Percentiles rank a stretch among this genome's conserved stretches.
These are phyloP conservation scores for Trichomonas vaginalis DNA, from an alignment of 208 protist species.

Conservation along the genomic window DNA sequence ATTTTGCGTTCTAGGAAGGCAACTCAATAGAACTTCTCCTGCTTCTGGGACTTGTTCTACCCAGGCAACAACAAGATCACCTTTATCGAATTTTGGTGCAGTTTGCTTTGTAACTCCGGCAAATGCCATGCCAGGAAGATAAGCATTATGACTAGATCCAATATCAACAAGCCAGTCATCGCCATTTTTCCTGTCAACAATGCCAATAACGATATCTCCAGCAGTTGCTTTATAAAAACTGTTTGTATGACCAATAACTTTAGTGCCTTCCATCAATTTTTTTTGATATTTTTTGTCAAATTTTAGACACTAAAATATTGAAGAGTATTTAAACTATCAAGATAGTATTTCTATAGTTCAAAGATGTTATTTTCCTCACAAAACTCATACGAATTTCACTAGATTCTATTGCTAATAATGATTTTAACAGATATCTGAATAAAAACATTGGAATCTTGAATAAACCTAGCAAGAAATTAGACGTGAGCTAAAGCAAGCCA, in stretches of 20 bases:
- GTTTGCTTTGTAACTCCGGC: neutral
- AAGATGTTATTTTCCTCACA: too few relatives aligned
- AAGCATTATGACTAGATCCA: neutral
- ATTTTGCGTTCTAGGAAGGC: neutral
- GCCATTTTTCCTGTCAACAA: neutral
- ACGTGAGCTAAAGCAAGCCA: too few relatives aligned
- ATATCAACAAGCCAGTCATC: constrained; percentile 1
- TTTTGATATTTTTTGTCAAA: too few relatives aligned
- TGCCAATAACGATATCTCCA: neutral
- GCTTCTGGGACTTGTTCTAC: constrained; percentile 3
- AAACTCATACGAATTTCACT: too few relatives aligned
- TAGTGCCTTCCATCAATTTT: neutral
- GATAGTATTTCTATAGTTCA: too few relatives aligned
- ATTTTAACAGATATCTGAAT: too few relatives aligned
- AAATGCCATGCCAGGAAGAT: neutral
- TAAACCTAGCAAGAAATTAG: too few relatives aligned
- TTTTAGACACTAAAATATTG: too few relatives aligned
- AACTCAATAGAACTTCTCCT: neutral
- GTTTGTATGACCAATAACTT: neutral
- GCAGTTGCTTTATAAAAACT: neutral
- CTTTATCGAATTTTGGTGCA: neutral
- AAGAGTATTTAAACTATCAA: too few relatives aligned
- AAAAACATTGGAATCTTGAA: too few relatives aligned
- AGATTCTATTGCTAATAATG: too few relatives aligned
- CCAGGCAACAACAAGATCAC: neutral